Base-by-base conservation (phyloP, 306 rosid species). In the Gillenia trifoliata region DNA sequence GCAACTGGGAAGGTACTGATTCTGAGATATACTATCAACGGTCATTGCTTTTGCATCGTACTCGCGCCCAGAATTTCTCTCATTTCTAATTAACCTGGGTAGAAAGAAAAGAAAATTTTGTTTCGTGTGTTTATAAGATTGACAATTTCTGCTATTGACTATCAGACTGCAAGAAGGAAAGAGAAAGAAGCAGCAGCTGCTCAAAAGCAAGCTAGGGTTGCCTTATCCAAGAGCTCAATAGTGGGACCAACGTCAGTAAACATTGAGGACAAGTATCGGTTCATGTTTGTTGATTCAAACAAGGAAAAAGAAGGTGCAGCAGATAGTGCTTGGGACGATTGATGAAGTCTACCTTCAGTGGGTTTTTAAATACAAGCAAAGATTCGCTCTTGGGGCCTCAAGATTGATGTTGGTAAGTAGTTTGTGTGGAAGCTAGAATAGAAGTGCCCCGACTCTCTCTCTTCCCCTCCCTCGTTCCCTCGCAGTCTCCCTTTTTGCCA, bases 301-400 rank as follows among this genome's bases (percentile, higher is more conserved):
- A 66, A 8, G 68, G 85, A 85, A 77, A 10, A 59, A 79, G 96
- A 87, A 84, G 97, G 97, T 2, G 84, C 90, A 15, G 97, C 97
- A 23, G 97, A 92, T 77, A 80, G 95, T 79, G 97, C 97, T 60
- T 92, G 97, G 97, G 91, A 92, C 69, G 97, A 91, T 74, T 91
- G 54, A 78, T 57, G 63, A 60, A 80, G 57, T 66, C 57, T 4
- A 15, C 64, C 43, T 11, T 56, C 10, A 66, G 64, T 77, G 64
- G 68, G 68, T 71, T 57, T 67, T 78, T 56, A 68, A 66, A 49
- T 61, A 66, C 55, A 82, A 75, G 40, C 61, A 74, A 70, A 19
- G 73, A 30, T 68, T 80, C 61, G 66, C 82, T 78, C 75, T 62
- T 43, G 22, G 67, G 75, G 57, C 72, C 62, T 64, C 63, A 76